Evolutionary conservation across 2,329 filamentous ascomycete species (phyloP), one percentile per base, ranked within the genome.

Genomic region (Escovopsis weberi): DNA sequence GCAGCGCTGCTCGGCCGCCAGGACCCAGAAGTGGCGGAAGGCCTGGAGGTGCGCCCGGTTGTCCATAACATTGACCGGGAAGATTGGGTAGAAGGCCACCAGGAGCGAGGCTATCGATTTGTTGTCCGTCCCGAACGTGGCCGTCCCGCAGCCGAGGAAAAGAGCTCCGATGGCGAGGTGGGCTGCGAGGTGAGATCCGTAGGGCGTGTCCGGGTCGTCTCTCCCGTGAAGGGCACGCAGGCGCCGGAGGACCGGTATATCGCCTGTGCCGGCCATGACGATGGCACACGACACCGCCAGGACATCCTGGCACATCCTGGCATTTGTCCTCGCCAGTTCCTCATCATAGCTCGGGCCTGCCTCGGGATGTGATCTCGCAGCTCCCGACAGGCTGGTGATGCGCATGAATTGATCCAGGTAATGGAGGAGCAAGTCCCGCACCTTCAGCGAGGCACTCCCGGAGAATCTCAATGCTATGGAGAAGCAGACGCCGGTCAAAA

Each of bases 201-300:
- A 98, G 0, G 88, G 82, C 0, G 82, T 89, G 33, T 91, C 85
- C 1, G 74, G 66, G 45, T 94, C 84, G 42, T 88, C 79, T 12
- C 88, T 80, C 19, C 88, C 89, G 58, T 98, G 93, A 34, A 98
- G 74, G 12, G 84, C 78, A 12, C 91, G 82, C 30, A 98, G 70
- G 12, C 89, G 80, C 19, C 91, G 80, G 53, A 96, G 82, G 1
- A 94, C 80, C 2, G 75, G 65, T 18, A 98, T 67, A 55, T 98
- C 93, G 34, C 93, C 91, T 0, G 87, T 94, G 26, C 91, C 91
- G 6, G 93, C 87, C 89, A 96, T 96, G 41, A 96, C 85, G 2
- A 83, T 85, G 1, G 91, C 80, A 19, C 78, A 77, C 6, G 87
- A 82, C 6, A 98, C 67, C 1, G 85, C 85, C 10, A 95, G 64